These are phyloP conservation scores for Phialophora expanda DNA, from an alignment of 2,329 filamentous ascomycete genomes.

Conservation along the genomic window DNA sequence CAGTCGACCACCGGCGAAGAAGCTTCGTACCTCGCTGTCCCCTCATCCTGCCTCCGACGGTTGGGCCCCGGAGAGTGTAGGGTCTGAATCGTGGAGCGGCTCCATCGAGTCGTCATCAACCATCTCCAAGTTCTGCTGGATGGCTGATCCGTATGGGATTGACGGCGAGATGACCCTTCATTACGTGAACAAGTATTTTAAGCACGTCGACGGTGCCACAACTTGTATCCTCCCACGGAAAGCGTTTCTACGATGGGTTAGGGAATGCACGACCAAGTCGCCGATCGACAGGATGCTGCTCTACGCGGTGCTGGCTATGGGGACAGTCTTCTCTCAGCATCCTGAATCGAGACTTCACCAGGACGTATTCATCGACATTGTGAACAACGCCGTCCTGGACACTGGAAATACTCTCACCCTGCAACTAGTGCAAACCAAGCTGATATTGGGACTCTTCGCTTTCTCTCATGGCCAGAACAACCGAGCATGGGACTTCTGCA, in stretches of 20 bases:
- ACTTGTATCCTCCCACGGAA: constrained; percentile 63
- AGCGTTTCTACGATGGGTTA: constrained; percentile 62
- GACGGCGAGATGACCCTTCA: constrained; percentile 58
- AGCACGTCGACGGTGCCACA: constrained; percentile 59
- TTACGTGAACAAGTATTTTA: constrained; percentile 63
- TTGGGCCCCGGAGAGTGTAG: constrained; percentile 7
- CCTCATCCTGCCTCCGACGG: constrained; percentile 29
- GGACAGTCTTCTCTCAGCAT: constrained; percentile 57
- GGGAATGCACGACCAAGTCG: constrained; percentile 54
- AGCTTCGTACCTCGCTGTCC: constrained; percentile 34
- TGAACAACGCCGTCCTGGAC: constrained; percentile 61
- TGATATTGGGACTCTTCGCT: constrained; percentile 71
- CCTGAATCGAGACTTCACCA: constrained; percentile 53
- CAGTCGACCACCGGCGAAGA: constrained; percentile 40
- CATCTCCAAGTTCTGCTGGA: constrained; percentile 47
- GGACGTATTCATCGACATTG: constrained; percentile 59
- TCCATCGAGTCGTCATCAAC: constrained; percentile 17
- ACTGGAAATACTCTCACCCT: constrained; percentile 61
- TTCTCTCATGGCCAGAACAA: constrained; percentile 65
- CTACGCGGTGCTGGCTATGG: constrained; percentile 64
- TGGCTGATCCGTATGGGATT: constrained; percentile 60
- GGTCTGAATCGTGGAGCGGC: constrained; percentile 10
- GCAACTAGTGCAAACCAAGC: constrained; percentile 69
- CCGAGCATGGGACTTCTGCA: constrained; percentile 68
- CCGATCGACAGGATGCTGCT: constrained; percentile 64